Conservation (phyloP, 2,329 filamentous ascomycete genomes). For the Colletotrichum paranaense region DNA sequence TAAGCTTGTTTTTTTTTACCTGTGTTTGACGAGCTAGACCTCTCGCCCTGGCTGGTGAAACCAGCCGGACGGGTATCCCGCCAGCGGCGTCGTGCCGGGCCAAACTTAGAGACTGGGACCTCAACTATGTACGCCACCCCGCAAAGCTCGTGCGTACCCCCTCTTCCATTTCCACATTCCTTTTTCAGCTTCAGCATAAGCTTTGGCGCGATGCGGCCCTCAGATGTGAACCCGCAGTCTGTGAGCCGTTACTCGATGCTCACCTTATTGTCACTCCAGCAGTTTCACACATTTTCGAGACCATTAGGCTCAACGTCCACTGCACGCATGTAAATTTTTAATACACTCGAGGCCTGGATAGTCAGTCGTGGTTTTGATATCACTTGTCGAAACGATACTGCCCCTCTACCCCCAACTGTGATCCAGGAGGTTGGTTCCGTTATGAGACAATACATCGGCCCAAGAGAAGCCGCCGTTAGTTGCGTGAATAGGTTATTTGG, state of each 20-base stretch:
- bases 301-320: neutral
- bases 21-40: neutral
- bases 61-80: neutral
- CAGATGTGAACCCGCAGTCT: conserved; percentile 3
- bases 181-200: neutral
- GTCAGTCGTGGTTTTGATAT: neutral
- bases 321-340: neutral
- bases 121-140: neutral
- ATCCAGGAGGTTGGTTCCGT: neutral
- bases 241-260: neutral
- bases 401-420: neutral
- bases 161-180: neutral
- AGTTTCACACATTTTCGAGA: neutral
- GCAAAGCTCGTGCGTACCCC: neutral
- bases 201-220: neutral
- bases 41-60: neutral
- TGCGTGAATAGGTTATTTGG: neutral
- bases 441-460: neutral
- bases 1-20: neutral
- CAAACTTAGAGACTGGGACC: neutral
- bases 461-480: neutral
- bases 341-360: neutral
- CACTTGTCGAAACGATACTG: neutral
- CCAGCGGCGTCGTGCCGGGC: neutral
- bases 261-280: neutral